Evolutionary conservation across 1,284 basidiomycete genomes (phyloP).

Genomic region (Xerocomus amazonicus): DNA sequence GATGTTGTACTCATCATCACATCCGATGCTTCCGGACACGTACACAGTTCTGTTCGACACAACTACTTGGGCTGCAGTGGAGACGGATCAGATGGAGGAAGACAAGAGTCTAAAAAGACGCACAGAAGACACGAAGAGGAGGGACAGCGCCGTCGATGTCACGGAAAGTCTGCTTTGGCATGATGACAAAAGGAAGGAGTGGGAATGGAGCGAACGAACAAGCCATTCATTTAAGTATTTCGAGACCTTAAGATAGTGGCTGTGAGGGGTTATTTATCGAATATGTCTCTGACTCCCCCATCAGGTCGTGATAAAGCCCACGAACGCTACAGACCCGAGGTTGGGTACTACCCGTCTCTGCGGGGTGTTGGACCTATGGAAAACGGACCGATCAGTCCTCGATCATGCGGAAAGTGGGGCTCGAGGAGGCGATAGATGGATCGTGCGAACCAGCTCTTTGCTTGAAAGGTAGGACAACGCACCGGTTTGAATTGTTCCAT

Average conservation of each 20-base stretch:
- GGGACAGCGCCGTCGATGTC: conserved; percentile 42
- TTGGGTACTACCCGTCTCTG: too few relatives aligned
- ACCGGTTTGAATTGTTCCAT: too few relatives aligned
- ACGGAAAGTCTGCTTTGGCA: conserved; percentile 38
- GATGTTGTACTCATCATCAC: conserved; percentile 45
- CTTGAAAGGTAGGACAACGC: too few relatives aligned
- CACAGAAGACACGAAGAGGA: conserved; percentile 51
- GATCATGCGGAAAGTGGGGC: too few relatives aligned
- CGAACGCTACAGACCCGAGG: too few relatives aligned
- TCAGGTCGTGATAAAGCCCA: too few relatives aligned
- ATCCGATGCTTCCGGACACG: conserved; percentile 59
- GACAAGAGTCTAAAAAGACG: conserved; percentile 12
- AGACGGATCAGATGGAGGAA: conserved; percentile 30
- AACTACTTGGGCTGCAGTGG: conserved; percentile 43
- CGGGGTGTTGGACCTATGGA: too few relatives aligned
- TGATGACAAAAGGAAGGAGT: conserved; percentile 6
- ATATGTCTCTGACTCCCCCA: too few relatives aligned
- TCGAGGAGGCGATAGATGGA: too few relatives aligned
- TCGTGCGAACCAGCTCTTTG: too few relatives aligned
- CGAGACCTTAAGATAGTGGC: not conserved
- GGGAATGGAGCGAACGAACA: not conserved
- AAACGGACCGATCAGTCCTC: too few relatives aligned
- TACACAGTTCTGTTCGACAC: conserved; percentile 52
- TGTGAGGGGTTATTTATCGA: not conserved
- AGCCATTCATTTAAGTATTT: not conserved